Percentiles rank a stretch among this genome's conserved stretches.
phyloP scores from a whole-genome alignment of 176 grass and related monocot species.

The Alloteropsis semialata region DNA sequence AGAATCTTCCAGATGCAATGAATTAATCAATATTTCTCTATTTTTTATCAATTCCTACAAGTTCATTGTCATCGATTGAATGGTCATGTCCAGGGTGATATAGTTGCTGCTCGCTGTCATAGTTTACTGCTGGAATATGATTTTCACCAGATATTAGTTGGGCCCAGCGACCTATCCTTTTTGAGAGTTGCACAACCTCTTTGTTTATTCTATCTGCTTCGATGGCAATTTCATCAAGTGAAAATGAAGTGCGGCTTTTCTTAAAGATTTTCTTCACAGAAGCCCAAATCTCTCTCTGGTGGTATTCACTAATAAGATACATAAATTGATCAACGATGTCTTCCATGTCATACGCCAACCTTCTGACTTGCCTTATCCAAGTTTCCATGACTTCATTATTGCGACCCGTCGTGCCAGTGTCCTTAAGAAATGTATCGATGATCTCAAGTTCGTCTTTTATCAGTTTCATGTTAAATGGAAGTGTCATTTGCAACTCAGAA shows the following conservation, averaged over 20 bases:
- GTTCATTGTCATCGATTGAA: slow-evolving; percentile 27
- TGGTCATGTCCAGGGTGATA: slow-evolving; percentile 1
- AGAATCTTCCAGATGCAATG: neutral
- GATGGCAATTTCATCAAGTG: slow-evolving; percentile 4
- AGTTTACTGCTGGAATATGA: neutral
- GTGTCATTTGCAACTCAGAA: neutral
- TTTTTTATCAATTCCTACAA: slow-evolving; percentile 36
- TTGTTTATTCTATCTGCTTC: neutral
- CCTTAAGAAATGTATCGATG: slow-evolving; percentile 29
- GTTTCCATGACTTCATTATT: slow-evolving; percentile 20
- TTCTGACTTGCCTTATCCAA: slow-evolving; percentile 32
- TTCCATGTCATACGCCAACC: slow-evolving; percentile 36
- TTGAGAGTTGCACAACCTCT: neutral
- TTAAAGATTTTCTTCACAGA: slow-evolving; percentile 22
- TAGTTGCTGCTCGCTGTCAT: neutral
- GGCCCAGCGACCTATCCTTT: slow-evolving; percentile 15
- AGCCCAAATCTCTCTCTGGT: neutral
- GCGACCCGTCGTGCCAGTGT: neutral
- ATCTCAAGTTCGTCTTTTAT: slow-evolving; percentile 31
- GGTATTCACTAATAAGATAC: neutral
- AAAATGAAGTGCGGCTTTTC: neutral
- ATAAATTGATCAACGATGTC: slow-evolving; percentile 33
- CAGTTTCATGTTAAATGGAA: slow-evolving; percentile 26
- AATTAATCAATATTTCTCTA: slow-evolving; percentile 22
- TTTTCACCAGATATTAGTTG: neutral